Conservation (phyloP, 306 rosid species). For the Ochetophila trinervis region DNA sequence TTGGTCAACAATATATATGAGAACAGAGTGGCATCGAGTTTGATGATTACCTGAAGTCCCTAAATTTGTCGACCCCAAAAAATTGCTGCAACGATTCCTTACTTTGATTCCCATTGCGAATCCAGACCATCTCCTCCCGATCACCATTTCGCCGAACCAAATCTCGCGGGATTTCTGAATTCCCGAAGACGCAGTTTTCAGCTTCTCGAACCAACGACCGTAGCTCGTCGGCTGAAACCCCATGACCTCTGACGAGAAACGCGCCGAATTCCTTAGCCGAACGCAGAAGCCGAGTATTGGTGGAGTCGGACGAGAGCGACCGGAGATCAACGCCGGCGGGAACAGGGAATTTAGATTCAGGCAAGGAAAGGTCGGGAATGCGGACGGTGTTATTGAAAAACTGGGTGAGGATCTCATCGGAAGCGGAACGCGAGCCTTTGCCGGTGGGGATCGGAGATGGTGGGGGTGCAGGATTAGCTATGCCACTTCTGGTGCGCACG, state of each 20-base stretch:
- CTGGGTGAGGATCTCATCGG: conserved; percentile 43
- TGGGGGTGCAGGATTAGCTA: conserved; percentile 29
- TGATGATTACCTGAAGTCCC: conserved; percentile 47
- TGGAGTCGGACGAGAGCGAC: conserved; percentile 17
- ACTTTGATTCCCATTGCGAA: conserved; percentile 26
- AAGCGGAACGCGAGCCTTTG: conserved; percentile 66
- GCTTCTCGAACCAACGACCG: conserved; percentile 38
- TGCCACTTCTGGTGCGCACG: conserved; percentile 25
- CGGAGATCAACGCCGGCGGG: conserved; percentile 53
- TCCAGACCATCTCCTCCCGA: conserved; percentile 45
- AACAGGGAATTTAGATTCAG: conserved; percentile 20
- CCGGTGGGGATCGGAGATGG: conserved; percentile 83
- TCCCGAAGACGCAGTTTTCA: conserved; percentile 22
- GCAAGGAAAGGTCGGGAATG: conserved; percentile 50
- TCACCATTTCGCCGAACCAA: conserved; percentile 13
- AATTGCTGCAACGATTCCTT: conserved; percentile 23
- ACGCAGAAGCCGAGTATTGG: conserved; percentile 20
- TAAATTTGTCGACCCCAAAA: conserved; percentile 23
- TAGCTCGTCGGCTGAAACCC: conserved; percentile 47
- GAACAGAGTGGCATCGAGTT: too few relatives aligned
- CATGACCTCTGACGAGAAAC: conserved; percentile 56
- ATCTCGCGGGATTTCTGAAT: background rate
- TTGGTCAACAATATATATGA: too few relatives aligned
- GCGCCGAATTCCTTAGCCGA: conserved; percentile 55
- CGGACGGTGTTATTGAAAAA: conserved; percentile 50